Percentiles rank a stretch among this genome's conserved stretches.
Conservation (phyloP, 2,329 filamentous ascomycete species). For the Parastagonospora avenae region DNA sequence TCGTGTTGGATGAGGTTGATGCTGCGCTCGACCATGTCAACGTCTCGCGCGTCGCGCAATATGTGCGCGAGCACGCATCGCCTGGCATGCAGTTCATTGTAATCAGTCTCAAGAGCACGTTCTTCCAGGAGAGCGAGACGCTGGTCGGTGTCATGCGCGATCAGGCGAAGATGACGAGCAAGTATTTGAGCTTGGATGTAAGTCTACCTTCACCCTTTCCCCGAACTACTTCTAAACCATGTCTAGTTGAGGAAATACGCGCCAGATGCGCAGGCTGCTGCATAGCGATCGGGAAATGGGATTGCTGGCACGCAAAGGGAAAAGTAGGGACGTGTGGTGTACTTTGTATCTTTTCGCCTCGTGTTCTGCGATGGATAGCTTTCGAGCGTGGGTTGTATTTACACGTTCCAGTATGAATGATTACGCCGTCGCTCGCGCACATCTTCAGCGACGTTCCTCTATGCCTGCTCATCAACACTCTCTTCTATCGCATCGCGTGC, state of each 20-base stretch:
- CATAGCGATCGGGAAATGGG: too few species aligned
- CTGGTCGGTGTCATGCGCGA: slow-evolving; percentile 95
- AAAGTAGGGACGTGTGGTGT: too few species aligned
- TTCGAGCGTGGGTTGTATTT: too few species aligned
- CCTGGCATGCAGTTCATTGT: slow-evolving; percentile 99
- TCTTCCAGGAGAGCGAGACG: slow-evolving; percentile 97
- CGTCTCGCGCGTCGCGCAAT: slow-evolving; percentile 93
- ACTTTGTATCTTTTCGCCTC: too few species aligned
- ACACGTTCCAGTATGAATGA: too few species aligned
- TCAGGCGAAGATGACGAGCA: slow-evolving; percentile 89
- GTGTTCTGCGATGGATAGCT: too few species aligned
- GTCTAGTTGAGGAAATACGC: slow-evolving; percentile 35
- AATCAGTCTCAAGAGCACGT: slow-evolving; percentile 90
- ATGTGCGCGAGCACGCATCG: slow-evolving; percentile 90
- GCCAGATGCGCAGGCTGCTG: slow-evolving; percentile 1
- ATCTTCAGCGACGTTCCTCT: too few species aligned
- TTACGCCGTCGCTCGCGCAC: too few species aligned
- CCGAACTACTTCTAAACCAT: slow-evolving; percentile 12
- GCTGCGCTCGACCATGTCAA: slow-evolving; percentile 98
- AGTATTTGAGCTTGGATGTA: slow-evolving; percentile 92
- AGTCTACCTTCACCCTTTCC: too few species aligned
- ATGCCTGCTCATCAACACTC: too few species aligned
- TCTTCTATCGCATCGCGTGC: too few species aligned
- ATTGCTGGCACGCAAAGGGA: too few species aligned
- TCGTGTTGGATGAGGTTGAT: slow-evolving; percentile 97